Evolutionary conservation across 2,329 filamentous ascomycete genomes (phyloP).

Genomic region (Penicillium oxalicum): DNA sequence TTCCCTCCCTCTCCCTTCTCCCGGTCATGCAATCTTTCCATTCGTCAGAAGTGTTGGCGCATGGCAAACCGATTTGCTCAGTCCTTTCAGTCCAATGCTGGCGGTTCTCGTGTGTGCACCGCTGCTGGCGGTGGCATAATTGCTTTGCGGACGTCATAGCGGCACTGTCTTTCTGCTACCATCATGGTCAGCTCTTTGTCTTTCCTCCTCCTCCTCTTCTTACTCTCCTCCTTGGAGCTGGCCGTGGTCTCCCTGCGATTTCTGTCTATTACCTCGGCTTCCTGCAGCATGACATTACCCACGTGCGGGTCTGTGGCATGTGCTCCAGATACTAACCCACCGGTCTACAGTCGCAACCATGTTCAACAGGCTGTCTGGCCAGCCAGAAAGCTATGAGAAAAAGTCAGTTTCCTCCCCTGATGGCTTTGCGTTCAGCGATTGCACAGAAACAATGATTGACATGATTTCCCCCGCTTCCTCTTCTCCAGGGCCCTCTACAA

Average conservation of each 20-base stretch:
- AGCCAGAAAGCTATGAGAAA: conserved; percentile 97
- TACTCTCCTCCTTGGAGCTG: background rate
- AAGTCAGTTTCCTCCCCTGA: conserved; percentile 56
- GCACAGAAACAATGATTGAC: too few species aligned
- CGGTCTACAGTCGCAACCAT: conserved; percentile 67
- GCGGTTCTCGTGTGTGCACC: conserved; percentile 5
- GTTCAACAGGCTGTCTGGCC: conserved; percentile 92
- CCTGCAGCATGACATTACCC: too few species aligned
- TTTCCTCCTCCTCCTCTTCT: background rate
- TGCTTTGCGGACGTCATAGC: conserved; percentile 9
- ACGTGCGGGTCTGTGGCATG: background rate
- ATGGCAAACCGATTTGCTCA: too few species aligned
- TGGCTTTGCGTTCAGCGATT: too few species aligned
- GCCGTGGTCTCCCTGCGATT: conserved; percentile 1
- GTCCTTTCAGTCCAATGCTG: background rate
- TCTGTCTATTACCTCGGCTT: background rate
- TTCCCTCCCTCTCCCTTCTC: too few species aligned
- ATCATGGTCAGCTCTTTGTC: conserved; percentile 11
- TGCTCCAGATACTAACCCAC: conserved; percentile 8
- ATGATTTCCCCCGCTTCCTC: background rate
- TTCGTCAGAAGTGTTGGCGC: too few species aligned
- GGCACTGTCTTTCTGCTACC: conserved; percentile 6
- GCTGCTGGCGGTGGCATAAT: conserved; percentile 4
- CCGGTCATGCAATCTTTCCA: too few species aligned
- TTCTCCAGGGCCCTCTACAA: conserved; percentile 68